Evolutionary conservation across 331 rosid species (phyloP), one percentile per base, ranked within the genome.

Genomic region (Rosa hybrid): DNA sequence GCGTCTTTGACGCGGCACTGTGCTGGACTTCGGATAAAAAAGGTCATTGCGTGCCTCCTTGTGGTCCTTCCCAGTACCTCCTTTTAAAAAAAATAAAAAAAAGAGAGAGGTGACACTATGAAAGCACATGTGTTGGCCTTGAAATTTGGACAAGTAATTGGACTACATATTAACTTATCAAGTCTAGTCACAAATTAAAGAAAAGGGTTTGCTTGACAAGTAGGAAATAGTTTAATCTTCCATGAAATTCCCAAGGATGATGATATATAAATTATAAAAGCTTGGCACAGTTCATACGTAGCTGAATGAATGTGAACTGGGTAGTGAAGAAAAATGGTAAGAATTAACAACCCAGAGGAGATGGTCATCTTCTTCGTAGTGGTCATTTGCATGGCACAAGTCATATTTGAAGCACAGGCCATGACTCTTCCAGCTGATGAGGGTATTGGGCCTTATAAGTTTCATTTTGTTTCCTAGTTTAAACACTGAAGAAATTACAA

Each of bases 371-470:
- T 57, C 50, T 39, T 74, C 78, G 6, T 41, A n/a, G 51, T 56
- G 78, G 8, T 74, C 21, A 11, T 54, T 1, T 34, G 53, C 78
- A 39, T 20, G 46, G 42, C 21, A 23, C 12, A 8, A 71, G 7
- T 71, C 20, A 12, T 57, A 46, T 6, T 14, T 13, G 50, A 25
- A 46, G 75, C 42, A 46, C 59, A 71, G 12, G 13, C 59, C n/a
- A 48, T 23, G 75, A 13, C 42, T 21, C 56, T 75, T 74, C 49
- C 78, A 74, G 41, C 42, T 56, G 68, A 74, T 39, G 78, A 74
- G 25, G 78, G 78, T 63, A 30, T 65, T 14, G 71, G 21, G 71
- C 44, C n/a, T 65, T 30, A 0, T 23, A 56, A 8, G 56, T 21
- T 30, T 17, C 7, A 12, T 44, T 11, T 45, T 11, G 10, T 44